phyloP scores from a whole-genome alignment of 2,329 filamentous ascomycete species.

The Microdochium trichocladiopsis region DNA sequence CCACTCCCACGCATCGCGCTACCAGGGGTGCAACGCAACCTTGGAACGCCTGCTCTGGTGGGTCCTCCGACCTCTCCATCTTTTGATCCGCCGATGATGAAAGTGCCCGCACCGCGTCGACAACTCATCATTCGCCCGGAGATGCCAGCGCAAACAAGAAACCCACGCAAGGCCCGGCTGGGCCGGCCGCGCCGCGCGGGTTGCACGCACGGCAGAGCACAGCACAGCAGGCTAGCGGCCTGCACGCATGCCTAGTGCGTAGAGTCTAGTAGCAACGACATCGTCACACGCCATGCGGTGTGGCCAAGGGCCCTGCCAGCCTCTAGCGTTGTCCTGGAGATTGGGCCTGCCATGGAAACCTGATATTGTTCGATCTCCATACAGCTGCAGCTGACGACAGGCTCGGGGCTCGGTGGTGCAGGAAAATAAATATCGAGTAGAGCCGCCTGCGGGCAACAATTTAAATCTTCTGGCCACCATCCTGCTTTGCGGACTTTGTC shows the following conservation, averaged over 20 bases:
- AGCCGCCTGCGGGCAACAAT: too few relatives aligned
- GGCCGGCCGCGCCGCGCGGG: too few relatives aligned
- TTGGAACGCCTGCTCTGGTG: background rate
- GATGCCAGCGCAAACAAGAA: background rate
- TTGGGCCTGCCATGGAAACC: background rate
- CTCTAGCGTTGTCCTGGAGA: background rate
- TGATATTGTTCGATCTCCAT: background rate
- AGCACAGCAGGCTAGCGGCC: background rate
- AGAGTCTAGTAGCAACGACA: background rate
- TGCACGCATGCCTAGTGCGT: background rate
- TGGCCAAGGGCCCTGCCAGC: background rate
- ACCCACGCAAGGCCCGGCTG: too few relatives aligned
- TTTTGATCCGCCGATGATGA: background rate
- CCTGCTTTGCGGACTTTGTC: too few relatives aligned
- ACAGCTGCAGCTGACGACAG: background rate
- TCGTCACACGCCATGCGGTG: background rate
- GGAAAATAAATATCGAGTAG: background rate
- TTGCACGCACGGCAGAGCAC: background rate
- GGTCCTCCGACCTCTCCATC: background rate
- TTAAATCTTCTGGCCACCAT: too few relatives aligned
- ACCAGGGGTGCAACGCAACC: too few relatives aligned
- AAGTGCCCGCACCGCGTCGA: background rate
- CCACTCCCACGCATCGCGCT: too few relatives aligned
- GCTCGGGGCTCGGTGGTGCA: background rate
- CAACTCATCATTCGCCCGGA: background rate